Conservation (phyloP, 257 asterid genomes). For the Cruciata laevipes region DNA sequence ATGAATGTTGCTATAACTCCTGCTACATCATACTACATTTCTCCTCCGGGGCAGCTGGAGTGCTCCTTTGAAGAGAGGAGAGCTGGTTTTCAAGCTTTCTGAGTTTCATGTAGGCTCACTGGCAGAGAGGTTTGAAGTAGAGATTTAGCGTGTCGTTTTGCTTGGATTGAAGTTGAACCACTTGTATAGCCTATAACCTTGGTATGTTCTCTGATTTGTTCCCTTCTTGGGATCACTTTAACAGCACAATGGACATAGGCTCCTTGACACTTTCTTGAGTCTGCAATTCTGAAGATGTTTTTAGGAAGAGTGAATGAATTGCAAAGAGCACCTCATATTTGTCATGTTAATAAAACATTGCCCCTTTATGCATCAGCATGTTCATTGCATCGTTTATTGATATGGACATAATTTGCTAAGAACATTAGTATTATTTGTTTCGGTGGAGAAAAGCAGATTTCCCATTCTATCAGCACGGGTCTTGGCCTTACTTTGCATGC, state of each 20-base stretch:
- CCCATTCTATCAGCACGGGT: no score
- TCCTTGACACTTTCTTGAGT: not conserved
- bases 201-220: not conserved
- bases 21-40: conserved; percentile 12
- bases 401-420: not conserved
- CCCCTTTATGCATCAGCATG: not conserved
- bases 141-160: not conserved
- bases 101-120: conserved; percentile 17
- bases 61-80: conserved; percentile 69
- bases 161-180: not conserved
- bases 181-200: not conserved
- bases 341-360: no score
- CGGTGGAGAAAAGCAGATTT: no score
- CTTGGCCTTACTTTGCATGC: no score
- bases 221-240: not conserved
- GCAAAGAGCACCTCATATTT: not conserved
- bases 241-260: not conserved
- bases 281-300: not conserved
- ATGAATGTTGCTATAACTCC: conserved; percentile 41
- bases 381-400: not conserved
- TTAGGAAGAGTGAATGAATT: not conserved
- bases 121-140: conserved; percentile 20
- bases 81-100: conserved; percentile 43
- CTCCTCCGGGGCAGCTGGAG: conserved; percentile 15
- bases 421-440: no score